Percentiles rank a stretch among this genome's conserved stretches.
phyloP scores from a whole-genome alignment of 2,329 filamentous ascomycete species.

The Clarireedia monteithiana region DNA sequence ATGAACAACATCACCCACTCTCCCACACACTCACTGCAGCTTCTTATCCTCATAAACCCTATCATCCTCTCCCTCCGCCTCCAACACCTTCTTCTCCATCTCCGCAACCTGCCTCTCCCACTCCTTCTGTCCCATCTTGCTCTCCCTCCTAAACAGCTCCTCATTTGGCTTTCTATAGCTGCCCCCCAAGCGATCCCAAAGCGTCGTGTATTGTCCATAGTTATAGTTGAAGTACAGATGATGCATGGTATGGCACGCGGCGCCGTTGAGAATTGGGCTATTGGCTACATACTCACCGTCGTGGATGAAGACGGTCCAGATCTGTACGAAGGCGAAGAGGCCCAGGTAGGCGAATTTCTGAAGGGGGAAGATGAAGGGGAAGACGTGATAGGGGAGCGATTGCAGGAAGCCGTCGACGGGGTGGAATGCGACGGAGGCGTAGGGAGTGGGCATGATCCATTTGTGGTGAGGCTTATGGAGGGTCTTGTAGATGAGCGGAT shows the following conservation, averaged over 20 bases:
- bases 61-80: conserved; percentile 40
- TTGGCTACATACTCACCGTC: conserved; percentile 92
- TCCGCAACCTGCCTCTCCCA: conserved; percentile 76
- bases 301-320: conserved; percentile 95
- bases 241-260: conserved; percentile 89
- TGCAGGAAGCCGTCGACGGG: conserved; percentile 86
- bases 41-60: conserved; percentile 22
- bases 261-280: conserved; percentile 86
- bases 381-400: conserved; percentile 85
- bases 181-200: conserved; percentile 82
- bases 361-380: conserved; percentile 85
- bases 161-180: conserved; percentile 82
- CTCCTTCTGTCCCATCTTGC: conserved; percentile 74
- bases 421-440: conserved; percentile 89
- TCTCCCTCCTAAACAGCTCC: conserved; percentile 76
- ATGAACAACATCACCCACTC: background rate
- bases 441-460: conserved; percentile 98
- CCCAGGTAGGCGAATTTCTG: conserved; percentile 83
- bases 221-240: conserved; percentile 86
- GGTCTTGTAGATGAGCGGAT: conserved; percentile 72
- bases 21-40: conserved; percentile 12
- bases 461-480: conserved; percentile 98
- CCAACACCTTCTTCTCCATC: conserved; percentile 52
- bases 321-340: conserved; percentile 87
- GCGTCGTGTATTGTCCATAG: conserved; percentile 88